These are phyloP conservation scores for Grifola frondosa DNA, from an alignment of 1,284 basidiomycete species.

Conservation along the genomic window DNA sequence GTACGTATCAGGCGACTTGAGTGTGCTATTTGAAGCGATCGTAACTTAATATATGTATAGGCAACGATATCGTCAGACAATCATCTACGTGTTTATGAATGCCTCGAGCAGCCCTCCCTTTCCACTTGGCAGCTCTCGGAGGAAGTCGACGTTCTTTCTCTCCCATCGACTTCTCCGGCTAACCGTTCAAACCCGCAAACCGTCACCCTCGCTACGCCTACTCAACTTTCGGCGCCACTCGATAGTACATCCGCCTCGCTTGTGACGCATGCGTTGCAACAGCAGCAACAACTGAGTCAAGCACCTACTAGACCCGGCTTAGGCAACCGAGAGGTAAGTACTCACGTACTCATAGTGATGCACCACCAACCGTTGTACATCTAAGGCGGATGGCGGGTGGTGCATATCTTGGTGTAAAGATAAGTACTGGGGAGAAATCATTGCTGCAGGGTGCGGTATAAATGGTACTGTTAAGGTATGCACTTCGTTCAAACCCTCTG, in stretches of 20 bases:
- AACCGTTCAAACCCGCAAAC: constrained; percentile 47
- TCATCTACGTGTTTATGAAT: constrained; percentile 85
- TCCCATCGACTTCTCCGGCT: constrained; percentile 47
- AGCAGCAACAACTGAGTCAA: constrained; percentile 46
- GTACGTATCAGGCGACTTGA: constrained; percentile 43
- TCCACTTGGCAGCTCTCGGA: constrained; percentile 79
- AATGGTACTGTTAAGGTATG: constrained; percentile 74
- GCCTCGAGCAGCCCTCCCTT: constrained; percentile 79
- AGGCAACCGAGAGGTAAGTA: constrained; percentile 55
- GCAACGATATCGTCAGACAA: constrained; percentile 88
- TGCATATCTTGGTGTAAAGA: constrained; percentile 93
- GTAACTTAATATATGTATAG: constrained; percentile 38
- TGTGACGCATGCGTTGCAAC: constrained; percentile 61
- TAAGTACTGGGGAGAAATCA: constrained; percentile 86
- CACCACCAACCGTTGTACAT: too few relatives aligned
- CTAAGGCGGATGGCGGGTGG: constrained; percentile 82
- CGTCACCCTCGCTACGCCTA: constrained; percentile 64
- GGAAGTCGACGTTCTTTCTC: constrained; percentile 72
- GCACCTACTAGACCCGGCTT: constrained; percentile 47
- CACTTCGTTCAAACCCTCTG: neutral
- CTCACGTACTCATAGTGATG: neutral
- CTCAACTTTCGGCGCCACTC: constrained; percentile 54
- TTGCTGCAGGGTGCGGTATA: constrained; percentile 75
- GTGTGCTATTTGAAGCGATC: neutral
- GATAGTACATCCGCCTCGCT: constrained; percentile 59